Evolutionary conservation across 2,329 filamentous ascomycete genomes (phyloP).

Genomic region (Diaporthe longicolla): DNA sequence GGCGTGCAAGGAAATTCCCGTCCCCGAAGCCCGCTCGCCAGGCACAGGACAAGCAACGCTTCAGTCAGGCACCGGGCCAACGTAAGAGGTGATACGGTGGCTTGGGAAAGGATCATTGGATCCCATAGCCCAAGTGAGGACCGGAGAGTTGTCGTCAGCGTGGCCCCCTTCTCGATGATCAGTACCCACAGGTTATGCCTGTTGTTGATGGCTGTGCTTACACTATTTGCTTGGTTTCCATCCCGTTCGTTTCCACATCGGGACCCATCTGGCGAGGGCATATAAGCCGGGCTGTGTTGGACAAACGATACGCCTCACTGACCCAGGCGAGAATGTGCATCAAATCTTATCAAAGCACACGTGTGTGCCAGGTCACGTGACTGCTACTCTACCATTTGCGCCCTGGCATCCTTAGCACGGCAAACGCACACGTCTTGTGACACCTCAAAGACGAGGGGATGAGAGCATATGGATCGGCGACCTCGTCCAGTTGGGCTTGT

Average conservation of each 20-base stretch:
- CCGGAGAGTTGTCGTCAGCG: not conserved
- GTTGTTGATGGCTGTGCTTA: slow-evolving; percentile 3
- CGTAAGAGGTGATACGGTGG: not conserved
- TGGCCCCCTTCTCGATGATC: not conserved
- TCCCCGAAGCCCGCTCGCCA: not conserved
- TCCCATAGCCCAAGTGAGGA: not conserved
- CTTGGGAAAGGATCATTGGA: not conserved
- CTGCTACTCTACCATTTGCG: slow-evolving; percentile 12
- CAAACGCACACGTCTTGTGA: slow-evolving; percentile 2
- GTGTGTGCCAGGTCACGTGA: slow-evolving; percentile 15
- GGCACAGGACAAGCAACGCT: not conserved
- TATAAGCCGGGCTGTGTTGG: not conserved
- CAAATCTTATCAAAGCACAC: slow-evolving; percentile 17
- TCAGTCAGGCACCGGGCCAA: not conserved
- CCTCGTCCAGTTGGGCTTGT: not conserved
- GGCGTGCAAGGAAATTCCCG: not conserved
- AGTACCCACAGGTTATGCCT: not conserved
- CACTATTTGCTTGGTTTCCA: not conserved
- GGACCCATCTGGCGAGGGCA: slow-evolving; percentile 5
- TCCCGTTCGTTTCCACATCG: not conserved
- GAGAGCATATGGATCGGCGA: slow-evolving; percentile 6
- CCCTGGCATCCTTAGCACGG: not conserved
- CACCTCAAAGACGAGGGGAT: not conserved
- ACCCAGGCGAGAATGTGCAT: not conserved
- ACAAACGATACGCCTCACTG: not conserved